A percentile compares a stretch with the other conserved stretches of the same genome.
These are phyloP conservation scores for Avena atlantica DNA, from an alignment of 176 grass and related monocot species.

Conservation along the genomic window DNA sequence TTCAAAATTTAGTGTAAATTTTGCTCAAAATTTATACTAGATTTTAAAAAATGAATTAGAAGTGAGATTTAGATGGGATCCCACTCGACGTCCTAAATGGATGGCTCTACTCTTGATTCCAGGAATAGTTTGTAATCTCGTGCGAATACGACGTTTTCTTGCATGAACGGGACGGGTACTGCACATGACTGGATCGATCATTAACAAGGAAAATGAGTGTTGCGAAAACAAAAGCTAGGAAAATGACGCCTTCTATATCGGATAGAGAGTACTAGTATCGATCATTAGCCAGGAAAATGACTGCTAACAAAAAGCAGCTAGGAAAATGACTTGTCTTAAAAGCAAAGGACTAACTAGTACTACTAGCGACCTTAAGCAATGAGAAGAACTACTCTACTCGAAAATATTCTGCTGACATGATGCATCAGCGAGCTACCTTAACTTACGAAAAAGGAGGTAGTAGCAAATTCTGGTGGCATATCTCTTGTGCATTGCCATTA, in stretches of 20 bases:
- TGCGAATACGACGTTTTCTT: slow-evolving; percentile 23
- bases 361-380: neutral
- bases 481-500: slow-evolving; percentile 1
- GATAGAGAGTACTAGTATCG: no score
- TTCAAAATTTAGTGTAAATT: no score
- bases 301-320: no score
- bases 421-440: neutral
- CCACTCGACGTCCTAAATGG: no score
- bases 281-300: no score
- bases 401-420: slow-evolving; percentile 15
- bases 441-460: neutral
- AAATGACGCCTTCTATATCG: neutral
- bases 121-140: neutral
- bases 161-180: neutral
- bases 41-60: no score
- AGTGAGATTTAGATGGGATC: no score
- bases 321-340: no score
- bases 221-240: neutral
- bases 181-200: neutral
- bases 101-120: neutral
- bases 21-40: no score
- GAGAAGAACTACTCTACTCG: neutral
- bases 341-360: no score
- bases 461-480: neutral
- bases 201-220: slow-evolving; percentile 19